Conservation (phyloP, 768 basidiomycete genomes). For the Arthromyces matolae region DNA sequence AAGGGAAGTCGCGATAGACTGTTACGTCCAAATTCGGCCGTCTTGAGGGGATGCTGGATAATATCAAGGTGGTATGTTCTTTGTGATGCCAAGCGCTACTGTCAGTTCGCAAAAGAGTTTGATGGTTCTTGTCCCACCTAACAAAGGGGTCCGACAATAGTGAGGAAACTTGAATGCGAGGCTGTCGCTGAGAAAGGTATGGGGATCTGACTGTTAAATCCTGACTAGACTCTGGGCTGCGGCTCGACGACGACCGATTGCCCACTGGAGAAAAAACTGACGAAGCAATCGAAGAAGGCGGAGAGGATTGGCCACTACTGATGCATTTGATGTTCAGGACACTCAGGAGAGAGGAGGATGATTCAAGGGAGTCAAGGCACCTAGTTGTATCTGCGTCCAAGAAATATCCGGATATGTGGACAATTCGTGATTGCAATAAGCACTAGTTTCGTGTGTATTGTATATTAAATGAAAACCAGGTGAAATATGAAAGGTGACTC, state of each 20-base stretch:
- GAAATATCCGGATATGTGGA: slow-evolving; percentile 23
- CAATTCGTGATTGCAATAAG: slow-evolving; percentile 14
- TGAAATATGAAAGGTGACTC: slow-evolving; percentile 14
- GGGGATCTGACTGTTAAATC: slow-evolving; percentile 35
- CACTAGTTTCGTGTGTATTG: slow-evolving; percentile 19
- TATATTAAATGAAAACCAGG: slow-evolving; percentile 12
- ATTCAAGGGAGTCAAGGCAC: slow-evolving; percentile 1
- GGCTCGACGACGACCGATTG: slow-evolving; percentile 34
- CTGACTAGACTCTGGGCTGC: slow-evolving; percentile 42
- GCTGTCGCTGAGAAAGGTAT: slow-evolving; percentile 36
- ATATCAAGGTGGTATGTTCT: slow-evolving; percentile 80
- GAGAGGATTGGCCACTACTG: slow-evolving; percentile 45
- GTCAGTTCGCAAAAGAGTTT: slow-evolving; percentile 1
- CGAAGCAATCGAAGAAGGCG: slow-evolving; percentile 41
- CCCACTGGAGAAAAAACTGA: slow-evolving; percentile 33
- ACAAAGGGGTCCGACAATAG: slow-evolving; percentile 51
- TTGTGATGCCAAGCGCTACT: slow-evolving; percentile 17
- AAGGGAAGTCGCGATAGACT: slow-evolving; percentile 78
- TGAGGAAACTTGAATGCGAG: slow-evolving; percentile 57
- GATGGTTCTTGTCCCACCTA: slow-evolving; percentile 35
- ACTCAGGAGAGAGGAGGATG: background rate
- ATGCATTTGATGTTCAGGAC: background rate
- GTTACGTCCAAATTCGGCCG: slow-evolving; percentile 77
- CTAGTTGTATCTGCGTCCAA: slow-evolving; percentile 17
- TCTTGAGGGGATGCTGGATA: slow-evolving; percentile 77